Conservation (phyloP, 345 rosid genomes). For the Euclidium syriacum region DNA sequence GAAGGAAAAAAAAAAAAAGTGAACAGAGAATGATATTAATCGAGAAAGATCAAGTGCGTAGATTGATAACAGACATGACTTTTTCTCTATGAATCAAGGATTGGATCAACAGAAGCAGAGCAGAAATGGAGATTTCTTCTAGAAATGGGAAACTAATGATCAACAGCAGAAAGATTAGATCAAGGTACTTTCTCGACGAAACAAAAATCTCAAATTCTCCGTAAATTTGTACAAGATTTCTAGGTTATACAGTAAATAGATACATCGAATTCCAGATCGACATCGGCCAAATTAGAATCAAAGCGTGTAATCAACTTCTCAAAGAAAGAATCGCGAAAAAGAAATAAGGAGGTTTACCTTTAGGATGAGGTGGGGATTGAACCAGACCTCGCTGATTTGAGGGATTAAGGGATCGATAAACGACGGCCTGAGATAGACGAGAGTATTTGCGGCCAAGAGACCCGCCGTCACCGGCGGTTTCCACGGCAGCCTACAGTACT, state of each 20-base stretch:
- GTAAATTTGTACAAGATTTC: background rate
- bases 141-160: too few species aligned
- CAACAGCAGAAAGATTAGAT: background rate
- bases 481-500: conserved; percentile 74
- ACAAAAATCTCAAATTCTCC: background rate
- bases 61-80: background rate
- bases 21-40: conserved; percentile 25
- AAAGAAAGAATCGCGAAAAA: too few species aligned
- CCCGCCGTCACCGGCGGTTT: conserved; percentile 92
- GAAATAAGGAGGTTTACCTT: conserved; percentile 44
- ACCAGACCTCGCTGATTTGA: conserved; percentile 62
- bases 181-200: background rate
- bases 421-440: conserved; percentile 67
- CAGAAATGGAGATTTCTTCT: background rate
- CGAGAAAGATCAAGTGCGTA: background rate
- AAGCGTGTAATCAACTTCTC: background rate
- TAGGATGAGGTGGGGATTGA: conserved; percentile 81
- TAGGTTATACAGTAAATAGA: background rate
- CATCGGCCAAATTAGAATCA: background rate
- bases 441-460: conserved; percentile 70
- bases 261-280: background rate
- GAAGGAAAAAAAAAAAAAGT: background rate
- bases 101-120: background rate
- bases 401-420: conserved; percentile 57
- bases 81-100: background rate